phyloP scores from a whole-genome alignment of 2,329 filamentous ascomycete genomes.

The Teratosphaeria pseudoeucalypti region DNA sequence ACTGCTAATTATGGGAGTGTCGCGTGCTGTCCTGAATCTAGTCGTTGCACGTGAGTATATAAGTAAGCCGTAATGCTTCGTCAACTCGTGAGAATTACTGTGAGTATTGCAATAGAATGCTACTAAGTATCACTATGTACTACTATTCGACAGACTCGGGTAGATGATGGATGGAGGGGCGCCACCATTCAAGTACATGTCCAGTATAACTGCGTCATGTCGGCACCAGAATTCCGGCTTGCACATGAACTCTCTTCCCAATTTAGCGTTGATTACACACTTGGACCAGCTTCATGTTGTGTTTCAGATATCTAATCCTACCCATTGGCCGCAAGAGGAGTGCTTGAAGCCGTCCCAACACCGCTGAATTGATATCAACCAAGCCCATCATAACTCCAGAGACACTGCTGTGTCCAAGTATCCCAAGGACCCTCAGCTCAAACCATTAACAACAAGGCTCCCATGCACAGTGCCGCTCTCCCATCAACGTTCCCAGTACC shows the following conservation, averaged over 20 bases:
- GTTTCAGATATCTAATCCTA: too few species aligned
- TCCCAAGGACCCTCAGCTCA: too few species aligned
- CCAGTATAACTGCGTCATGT: neutral
- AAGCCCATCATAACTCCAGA: too few species aligned
- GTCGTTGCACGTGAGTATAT: neutral
- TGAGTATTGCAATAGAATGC: neutral
- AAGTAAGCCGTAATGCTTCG: neutral
- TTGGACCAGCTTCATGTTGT: neutral
- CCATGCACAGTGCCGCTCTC: too few species aligned
- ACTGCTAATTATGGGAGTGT: neutral
- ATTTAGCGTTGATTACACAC: neutral
- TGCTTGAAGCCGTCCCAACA: too few species aligned
- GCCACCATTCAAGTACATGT: too few species aligned
- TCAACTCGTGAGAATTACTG: neutral
- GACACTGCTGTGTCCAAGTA: too few species aligned
- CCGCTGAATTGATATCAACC: too few species aligned
- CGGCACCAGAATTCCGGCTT: neutral
- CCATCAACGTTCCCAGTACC: too few species aligned
- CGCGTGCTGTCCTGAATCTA: neutral
- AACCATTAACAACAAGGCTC: too few species aligned
- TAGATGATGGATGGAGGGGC: too few species aligned
- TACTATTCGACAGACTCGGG: neutral
- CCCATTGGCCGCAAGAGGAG: too few species aligned
- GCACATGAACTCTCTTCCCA: neutral
- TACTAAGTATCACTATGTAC: neutral